A percentile compares a stretch with the other conserved stretches of the same genome.
Conservation (phyloP, 1,284 basidiomycete species). For the Heterobasidion occidentale region DNA sequence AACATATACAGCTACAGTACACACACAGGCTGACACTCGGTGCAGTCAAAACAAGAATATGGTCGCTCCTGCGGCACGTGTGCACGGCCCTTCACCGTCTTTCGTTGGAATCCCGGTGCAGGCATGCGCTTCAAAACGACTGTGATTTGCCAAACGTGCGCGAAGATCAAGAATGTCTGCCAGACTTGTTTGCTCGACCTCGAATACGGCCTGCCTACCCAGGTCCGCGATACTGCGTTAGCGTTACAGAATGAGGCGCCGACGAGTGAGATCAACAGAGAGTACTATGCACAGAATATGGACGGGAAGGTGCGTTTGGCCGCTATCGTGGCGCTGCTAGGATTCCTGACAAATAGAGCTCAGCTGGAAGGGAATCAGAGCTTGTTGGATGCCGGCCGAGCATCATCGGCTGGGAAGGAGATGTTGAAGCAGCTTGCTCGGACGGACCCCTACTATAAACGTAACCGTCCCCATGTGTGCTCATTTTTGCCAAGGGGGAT, state of each 20-base stretch:
- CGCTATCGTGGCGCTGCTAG: background rate
- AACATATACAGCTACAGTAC: slow-evolving; percentile 1
- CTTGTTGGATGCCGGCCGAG: slow-evolving; percentile 57
- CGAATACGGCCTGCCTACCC: slow-evolving; percentile 93
- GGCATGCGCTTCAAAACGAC: slow-evolving; percentile 96
- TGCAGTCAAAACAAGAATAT: slow-evolving; percentile 90
- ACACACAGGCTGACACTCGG: slow-evolving; percentile 1
- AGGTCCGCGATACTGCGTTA: slow-evolving; percentile 94
- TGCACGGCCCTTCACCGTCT: slow-evolving; percentile 93
- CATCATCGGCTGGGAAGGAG: slow-evolving; percentile 83
- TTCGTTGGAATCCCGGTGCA: slow-evolving; percentile 95
- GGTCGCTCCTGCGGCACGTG: slow-evolving; percentile 95
- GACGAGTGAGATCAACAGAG: slow-evolving; percentile 92
- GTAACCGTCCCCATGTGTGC: slow-evolving; percentile 90
- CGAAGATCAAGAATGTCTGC: slow-evolving; percentile 98
- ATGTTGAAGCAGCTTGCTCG: slow-evolving; percentile 92
- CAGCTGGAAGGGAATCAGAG: slow-evolving; percentile 67
- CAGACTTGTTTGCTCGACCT: slow-evolving; percentile 96
- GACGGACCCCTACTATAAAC: slow-evolving; percentile 94
- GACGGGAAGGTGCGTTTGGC: slow-evolving; percentile 65
- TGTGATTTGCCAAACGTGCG: slow-evolving; percentile 97
- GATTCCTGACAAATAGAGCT: background rate
- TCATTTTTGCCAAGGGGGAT: slow-evolving; percentile 92
- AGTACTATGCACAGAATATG: slow-evolving; percentile 97
- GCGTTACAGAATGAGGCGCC: slow-evolving; percentile 85